Conservation (phyloP, 371 early-diverging fungal species). For the Dinochytrium kinnereticum region DNA sequence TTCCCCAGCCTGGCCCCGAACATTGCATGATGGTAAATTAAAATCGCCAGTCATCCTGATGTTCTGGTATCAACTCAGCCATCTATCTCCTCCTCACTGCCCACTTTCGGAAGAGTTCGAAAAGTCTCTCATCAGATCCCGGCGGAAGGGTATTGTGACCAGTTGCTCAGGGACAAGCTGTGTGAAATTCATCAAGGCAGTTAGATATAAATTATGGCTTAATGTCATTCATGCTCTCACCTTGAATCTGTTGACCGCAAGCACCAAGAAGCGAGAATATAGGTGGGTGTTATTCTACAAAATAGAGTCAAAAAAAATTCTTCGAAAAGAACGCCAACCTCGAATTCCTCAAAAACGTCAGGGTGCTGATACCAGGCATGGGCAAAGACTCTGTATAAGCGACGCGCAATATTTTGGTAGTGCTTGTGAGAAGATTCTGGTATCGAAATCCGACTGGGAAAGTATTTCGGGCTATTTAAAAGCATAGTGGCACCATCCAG, state of each 20-base stretch:
- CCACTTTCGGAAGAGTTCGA: neutral
- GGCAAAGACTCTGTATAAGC: constrained; percentile 94
- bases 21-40: too few species aligned
- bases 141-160: constrained; percentile 22
- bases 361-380: constrained; percentile 93
- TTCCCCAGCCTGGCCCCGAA: too few species aligned
- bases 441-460: constrained; percentile 69
- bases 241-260: constrained; percentile 65
- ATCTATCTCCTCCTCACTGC: neutral
- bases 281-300: constrained; percentile 71
- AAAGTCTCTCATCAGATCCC: neutral
- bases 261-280: constrained; percentile 77
- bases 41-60: too few species aligned
- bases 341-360: constrained; percentile 83
- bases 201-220: too few species aligned
- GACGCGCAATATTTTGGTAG: constrained; percentile 83
- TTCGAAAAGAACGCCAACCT: constrained; percentile 54
- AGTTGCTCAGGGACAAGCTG: constrained; percentile 32
- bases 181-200: too few species aligned
- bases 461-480: constrained; percentile 77
- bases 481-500: constrained; percentile 84
- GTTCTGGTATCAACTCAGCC: too few species aligned
- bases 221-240: too few species aligned
- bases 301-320: neutral
- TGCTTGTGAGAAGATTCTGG: constrained; percentile 78